These are phyloP conservation scores for Cercospora zeina DNA, from an alignment of 2,329 filamentous ascomycete species.

Conservation along the genomic window DNA sequence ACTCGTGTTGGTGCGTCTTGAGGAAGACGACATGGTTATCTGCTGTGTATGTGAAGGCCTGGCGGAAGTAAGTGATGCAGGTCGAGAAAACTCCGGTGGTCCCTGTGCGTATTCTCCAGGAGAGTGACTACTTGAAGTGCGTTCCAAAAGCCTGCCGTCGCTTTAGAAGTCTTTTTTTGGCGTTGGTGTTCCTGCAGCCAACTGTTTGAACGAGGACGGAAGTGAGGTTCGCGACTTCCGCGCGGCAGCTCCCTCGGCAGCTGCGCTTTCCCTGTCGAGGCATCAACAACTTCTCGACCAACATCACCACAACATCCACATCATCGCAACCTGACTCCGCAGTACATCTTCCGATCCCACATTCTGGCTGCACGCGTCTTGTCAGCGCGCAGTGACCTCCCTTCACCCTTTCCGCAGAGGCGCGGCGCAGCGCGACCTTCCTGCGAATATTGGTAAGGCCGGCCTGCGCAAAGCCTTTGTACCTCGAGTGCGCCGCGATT, in stretches of 20 bases:
- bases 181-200: neutral
- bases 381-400: neutral
- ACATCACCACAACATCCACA: neutral
- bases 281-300: slow-evolving; percentile 2
- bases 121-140: neutral
- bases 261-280: neutral
- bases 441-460: neutral
- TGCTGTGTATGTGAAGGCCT: neutral
- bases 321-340: neutral
- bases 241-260: slow-evolving; percentile 2
- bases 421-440: neutral
- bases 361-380: neutral
- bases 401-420: neutral
- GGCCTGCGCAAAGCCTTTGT: neutral
- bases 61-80: neutral
- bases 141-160: neutral
- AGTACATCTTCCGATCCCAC: neutral
- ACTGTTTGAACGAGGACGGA: slow-evolving; percentile 1
- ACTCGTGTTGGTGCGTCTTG: slow-evolving; percentile 42
- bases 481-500: neutral
- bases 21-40: slow-evolving; percentile 33
- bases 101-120: neutral
- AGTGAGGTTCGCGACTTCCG: slow-evolving; percentile 12
- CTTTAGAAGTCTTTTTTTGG: neutral
- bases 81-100: neutral